A percentile compares a stretch with the other conserved stretches of the same genome.
phyloP scores from a whole-genome alignment of 2,329 filamentous ascomycete genomes.

The Rhynchosporium secalis region DNA sequence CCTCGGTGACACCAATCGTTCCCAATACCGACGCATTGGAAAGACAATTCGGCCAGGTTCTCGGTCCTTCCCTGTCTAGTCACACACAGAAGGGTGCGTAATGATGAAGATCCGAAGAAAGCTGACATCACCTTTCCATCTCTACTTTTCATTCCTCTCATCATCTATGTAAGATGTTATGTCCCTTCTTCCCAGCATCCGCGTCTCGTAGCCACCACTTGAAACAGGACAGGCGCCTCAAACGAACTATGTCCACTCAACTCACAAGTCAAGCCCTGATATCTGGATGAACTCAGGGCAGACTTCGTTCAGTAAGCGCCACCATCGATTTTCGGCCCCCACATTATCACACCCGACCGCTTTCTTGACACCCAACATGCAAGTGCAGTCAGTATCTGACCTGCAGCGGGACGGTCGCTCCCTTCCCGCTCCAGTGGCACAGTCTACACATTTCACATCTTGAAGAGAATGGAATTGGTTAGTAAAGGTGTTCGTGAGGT shows the following conservation, averaged over 20 bases:
- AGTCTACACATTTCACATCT: background rate
- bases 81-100: background rate
- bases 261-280: too few species aligned
- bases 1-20: background rate
- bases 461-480: background rate
- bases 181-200: background rate
- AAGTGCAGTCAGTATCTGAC: background rate
- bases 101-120: background rate
- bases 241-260: background rate
- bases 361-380: background rate
- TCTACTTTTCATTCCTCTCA: background rate
- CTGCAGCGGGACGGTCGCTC: slow-evolving; percentile 1
- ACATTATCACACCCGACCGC: background rate
- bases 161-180: background rate
- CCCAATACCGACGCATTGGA: background rate
- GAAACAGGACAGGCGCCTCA: slow-evolving; percentile 4
- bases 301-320: background rate
- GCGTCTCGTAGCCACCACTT: slow-evolving; percentile 3
- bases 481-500: background rate
- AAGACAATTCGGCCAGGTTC: background rate
- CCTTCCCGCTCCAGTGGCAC: background rate
- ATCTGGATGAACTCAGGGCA: slow-evolving; percentile 6
- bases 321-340: background rate
- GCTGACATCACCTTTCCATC: background rate
- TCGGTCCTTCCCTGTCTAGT: slow-evolving; percentile 1